A percentile compares a stretch with the other conserved stretches of the same genome.
These are phyloP conservation scores for Aspergillus tubingensis DNA, from an alignment of 2,329 filamentous ascomycete species.

Conservation along the genomic window DNA sequence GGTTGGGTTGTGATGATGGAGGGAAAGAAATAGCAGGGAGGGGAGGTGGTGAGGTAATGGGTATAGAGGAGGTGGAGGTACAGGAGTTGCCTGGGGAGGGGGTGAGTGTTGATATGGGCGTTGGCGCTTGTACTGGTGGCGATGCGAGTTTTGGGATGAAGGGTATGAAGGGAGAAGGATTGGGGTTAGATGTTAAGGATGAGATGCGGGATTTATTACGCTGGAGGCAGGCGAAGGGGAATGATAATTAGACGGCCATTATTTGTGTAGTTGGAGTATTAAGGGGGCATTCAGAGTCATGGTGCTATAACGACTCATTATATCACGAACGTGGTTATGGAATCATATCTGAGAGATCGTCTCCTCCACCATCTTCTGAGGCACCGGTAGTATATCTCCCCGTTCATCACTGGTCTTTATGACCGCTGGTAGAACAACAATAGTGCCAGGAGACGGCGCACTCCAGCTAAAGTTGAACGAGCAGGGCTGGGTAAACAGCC, in stretches of 20 bases:
- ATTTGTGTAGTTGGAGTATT: too few relatives aligned
- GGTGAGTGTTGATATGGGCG: too few relatives aligned
- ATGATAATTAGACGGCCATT: not conserved
- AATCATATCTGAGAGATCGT: slow-evolving; percentile 11
- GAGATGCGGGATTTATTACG: not conserved
- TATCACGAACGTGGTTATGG: not conserved
- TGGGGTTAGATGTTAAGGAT: not conserved
- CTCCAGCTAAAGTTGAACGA: slow-evolving; percentile 24
- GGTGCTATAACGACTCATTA: not conserved
- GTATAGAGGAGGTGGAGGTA: not conserved
- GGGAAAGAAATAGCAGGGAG: not conserved
- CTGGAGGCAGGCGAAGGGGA: not conserved
- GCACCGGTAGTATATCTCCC: slow-evolving; percentile 16
- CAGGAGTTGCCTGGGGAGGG: too few relatives aligned
- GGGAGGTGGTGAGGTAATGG: not conserved
- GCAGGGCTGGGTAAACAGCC: slow-evolving; percentile 33
- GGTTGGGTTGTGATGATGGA: not conserved
- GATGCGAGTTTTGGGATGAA: not conserved
- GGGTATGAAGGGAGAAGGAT: not conserved
- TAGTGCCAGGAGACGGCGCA: not conserved
- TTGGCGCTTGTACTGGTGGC: too few relatives aligned
- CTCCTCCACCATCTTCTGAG: slow-evolving; percentile 20
- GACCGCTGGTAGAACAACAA: slow-evolving; percentile 21
- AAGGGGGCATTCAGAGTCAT: not conserved
- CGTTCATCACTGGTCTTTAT: slow-evolving; percentile 26